Evolutionary conservation across 2,329 filamentous ascomycete genomes (phyloP), one percentile per base, ranked within the genome.

Genomic region (Mollisia scopiformis): DNA sequence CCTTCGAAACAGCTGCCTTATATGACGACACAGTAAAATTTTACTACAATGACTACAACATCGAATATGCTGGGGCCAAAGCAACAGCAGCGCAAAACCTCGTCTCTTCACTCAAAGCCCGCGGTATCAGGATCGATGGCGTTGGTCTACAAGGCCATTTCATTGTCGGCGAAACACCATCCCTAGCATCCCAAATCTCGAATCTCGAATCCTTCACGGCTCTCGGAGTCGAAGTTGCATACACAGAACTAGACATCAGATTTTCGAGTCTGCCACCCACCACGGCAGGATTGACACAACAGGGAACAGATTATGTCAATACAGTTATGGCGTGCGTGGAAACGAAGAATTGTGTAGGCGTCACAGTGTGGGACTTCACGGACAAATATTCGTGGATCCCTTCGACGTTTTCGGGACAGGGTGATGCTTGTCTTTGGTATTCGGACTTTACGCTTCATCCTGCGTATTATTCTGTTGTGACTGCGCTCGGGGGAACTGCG

Each of bases 71-170:
- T 54, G 76, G 78, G 11, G 72, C 77, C 57, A 85, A 86, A 75
- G 74, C 77, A 25, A 76, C 72, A 0, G 76, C 80, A 1, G 68
- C 79, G 6, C 72, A 76, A 27, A 78, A 64, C 19, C 41, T 85
- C 11, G 78, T 85, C 64, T 71, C 76, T 61, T 73, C 78, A 27
- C 67, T 84, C 61, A 76, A 81, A 68, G 68, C 74, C 2, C 78
- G 81, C 13, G 82, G 83, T 13, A 79, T 80, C 27, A 82, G 81
- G 64, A 86, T 89, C 63, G 83, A 89, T 63, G 86, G 86, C 58
- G 79, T 89, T 5, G 86, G 87, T 19, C 77, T 88, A 63, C 85
- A 89, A 73, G 81, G 76, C 2, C 87, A 89, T 71, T 80, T 88
- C 61, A 83, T 86, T 63, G 82, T 83, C 7, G 83, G 84, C 67